These are phyloP conservation scores for Flaveria trinervia DNA, from an alignment of 129 eudicot genomes.

Conservation along the genomic window DNA sequence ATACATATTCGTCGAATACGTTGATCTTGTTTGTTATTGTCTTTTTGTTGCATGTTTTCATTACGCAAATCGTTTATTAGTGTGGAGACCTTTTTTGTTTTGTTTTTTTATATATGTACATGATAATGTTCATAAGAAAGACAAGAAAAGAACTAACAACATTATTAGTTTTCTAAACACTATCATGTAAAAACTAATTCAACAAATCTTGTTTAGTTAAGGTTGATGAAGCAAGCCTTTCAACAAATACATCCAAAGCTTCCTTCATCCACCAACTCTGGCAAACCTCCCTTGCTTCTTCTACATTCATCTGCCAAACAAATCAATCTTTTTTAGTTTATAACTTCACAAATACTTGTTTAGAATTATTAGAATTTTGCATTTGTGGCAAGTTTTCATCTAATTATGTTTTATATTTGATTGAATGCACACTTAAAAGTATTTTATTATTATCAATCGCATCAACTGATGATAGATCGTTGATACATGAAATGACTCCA, in stretches of 20 bases:
- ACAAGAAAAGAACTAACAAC: background rate
- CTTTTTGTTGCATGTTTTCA: background rate
- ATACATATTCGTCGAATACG: background rate
- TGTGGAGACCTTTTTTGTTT: background rate
- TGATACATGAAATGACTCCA: too few species aligned
- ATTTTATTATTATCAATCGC: too few species aligned
- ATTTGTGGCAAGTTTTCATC: too few species aligned
- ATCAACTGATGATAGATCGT: too few species aligned
- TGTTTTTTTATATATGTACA: constrained; percentile 8
- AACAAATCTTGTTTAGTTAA: constrained; percentile 33
- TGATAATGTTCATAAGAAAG: constrained; percentile 7
- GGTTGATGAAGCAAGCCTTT: constrained; percentile 46
- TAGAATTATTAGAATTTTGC: too few species aligned
- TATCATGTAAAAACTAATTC: background rate
- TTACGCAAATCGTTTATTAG: constrained; percentile 21
- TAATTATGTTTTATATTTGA: too few species aligned
- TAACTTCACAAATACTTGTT: background rate
- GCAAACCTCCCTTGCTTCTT: constrained; percentile 75
- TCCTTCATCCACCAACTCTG: constrained; percentile 87
- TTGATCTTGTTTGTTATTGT: background rate
- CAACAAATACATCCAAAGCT: constrained; percentile 70
- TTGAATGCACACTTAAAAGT: background rate
- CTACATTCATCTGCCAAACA: constrained; percentile 56
- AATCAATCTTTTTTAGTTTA: background rate
- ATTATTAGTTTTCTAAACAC: constrained; percentile 6